phyloP scores from a whole-genome alignment of 805 yeast genomes.

The Torulaspora franciscae region DNA sequence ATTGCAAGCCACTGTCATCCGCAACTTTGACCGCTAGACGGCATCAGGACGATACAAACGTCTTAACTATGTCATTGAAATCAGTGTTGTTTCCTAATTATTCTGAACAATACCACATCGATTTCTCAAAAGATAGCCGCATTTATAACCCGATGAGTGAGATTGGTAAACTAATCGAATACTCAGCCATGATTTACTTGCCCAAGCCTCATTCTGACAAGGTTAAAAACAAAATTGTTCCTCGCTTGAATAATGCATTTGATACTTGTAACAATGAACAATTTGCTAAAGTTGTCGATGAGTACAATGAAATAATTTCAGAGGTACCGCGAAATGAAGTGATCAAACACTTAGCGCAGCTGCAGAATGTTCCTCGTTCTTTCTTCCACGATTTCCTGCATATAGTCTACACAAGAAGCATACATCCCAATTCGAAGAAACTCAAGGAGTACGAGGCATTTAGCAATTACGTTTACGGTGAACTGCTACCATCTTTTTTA shows the following conservation, averaged over 20 bases:
- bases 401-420: slow-evolving; percentile 69
- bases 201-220: slow-evolving; percentile 18
- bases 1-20: slow-evolving; percentile 14
- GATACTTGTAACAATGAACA: slow-evolving; percentile 27
- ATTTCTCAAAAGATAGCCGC: slow-evolving; percentile 16
- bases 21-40: slow-evolving; percentile 14
- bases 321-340: slow-evolving; percentile 36
- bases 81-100: slow-evolving; percentile 23
- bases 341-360: slow-evolving; percentile 29
- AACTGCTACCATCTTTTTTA: slow-evolving; percentile 71
- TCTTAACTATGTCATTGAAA: slow-evolving; percentile 16
- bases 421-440: slow-evolving; percentile 64
- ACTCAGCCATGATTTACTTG: slow-evolving; percentile 22
- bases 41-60: slow-evolving; percentile 4
- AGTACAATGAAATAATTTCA: slow-evolving; percentile 42
- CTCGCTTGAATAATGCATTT: slow-evolving; percentile 24
- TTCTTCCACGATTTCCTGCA: slow-evolving; percentile 62
- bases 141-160: slow-evolving; percentile 34
- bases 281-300: slow-evolving; percentile 36
- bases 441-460: slow-evolving; percentile 75
- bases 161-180: slow-evolving; percentile 32
- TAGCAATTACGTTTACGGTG: slow-evolving; percentile 89
- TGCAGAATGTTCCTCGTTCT: slow-evolving; percentile 37
- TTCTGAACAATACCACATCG: slow-evolving; percentile 26
- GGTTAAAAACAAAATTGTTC: slow-evolving; percentile 16